phyloP scores from a whole-genome alignment of 2,329 filamentous ascomycete genomes.

The Scedosporium dehoogii region DNA sequence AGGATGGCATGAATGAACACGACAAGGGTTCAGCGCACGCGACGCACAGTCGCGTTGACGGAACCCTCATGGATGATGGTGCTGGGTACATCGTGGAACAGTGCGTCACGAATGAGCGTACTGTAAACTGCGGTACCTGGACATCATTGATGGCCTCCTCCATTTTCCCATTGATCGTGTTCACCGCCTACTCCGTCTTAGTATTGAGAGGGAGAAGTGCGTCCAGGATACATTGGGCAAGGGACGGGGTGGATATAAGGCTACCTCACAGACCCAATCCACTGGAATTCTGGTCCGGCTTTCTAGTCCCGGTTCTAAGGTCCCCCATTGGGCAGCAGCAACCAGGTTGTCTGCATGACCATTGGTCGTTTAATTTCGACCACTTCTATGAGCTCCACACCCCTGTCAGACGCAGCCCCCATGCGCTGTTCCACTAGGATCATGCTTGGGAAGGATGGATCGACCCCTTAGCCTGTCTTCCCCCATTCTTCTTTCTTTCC shows the following conservation, averaged over 20 bases:
- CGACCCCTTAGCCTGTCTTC: slow-evolving; percentile 11
- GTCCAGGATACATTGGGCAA: neutral
- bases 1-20: neutral
- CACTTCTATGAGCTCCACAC: slow-evolving; percentile 27
- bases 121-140: neutral
- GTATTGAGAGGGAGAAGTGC: neutral
- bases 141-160: neutral
- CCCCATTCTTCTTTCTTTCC: slow-evolving; percentile 20
- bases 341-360: slow-evolving; percentile 31
- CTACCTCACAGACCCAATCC: slow-evolving; percentile 14
- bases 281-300: slow-evolving; percentile 27
- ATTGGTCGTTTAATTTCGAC: slow-evolving; percentile 41
- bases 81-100: neutral
- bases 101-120: neutral
- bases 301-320: slow-evolving; percentile 35
- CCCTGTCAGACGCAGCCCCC: slow-evolving; percentile 40
- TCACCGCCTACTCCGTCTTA: neutral
- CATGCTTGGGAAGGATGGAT: neutral
- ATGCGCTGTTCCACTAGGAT: slow-evolving; percentile 32
- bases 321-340: slow-evolving; percentile 40
- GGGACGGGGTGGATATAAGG: neutral
- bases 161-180: neutral
- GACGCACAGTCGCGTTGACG: neutral
- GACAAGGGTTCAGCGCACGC: neutral
- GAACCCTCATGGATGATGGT: neutral